phyloP scores from a whole-genome alignment of 192 early-diverging fungal genomes.

The Mortierella claussenii region DNA sequence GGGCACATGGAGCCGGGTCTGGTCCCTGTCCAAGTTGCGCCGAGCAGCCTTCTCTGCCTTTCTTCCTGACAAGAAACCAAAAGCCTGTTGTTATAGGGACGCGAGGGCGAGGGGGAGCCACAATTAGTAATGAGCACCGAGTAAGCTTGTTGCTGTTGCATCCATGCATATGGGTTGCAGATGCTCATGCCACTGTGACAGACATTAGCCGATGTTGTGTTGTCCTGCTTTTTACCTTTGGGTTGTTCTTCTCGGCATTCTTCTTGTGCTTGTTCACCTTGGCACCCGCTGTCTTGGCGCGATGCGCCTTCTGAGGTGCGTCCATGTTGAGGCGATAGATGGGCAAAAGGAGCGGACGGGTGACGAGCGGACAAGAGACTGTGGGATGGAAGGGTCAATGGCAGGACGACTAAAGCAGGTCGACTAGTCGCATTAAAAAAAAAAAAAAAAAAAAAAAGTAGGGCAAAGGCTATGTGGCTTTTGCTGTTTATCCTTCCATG shows the following conservation, averaged over 20 bases:
- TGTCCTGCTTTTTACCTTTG: conserved; percentile 66
- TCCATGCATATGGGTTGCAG: too few species aligned
- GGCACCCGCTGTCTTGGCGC: conserved; percentile 83
- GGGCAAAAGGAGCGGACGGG: conserved; percentile 1
- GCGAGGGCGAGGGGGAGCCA: too few species aligned
- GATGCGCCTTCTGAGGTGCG: conserved; percentile 81
- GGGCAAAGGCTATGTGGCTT: too few species aligned
- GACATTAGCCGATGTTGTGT: neutral
- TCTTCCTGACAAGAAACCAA: conserved; percentile 73
- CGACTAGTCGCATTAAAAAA: neutral
- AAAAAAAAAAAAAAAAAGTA: conserved; percentile 23
- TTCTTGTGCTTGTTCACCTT: conserved; percentile 81
- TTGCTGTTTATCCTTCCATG: conserved; percentile 13
- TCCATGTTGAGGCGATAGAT: conserved; percentile 24
- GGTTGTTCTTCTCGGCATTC: conserved; percentile 87
- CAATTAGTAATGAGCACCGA: too few species aligned
- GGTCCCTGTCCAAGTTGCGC: conserved; percentile 84
- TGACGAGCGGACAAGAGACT: neutral
- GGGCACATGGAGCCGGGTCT: conserved; percentile 96
- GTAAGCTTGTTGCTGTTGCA: too few species aligned
- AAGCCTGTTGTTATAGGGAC: conserved; percentile 68
- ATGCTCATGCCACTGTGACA: too few species aligned
- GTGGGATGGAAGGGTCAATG: too few species aligned
- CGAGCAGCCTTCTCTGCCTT: conserved; percentile 83
- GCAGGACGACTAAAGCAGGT: neutral